A percentile compares a stretch with the other conserved stretches of the same genome.
These are phyloP conservation scores for Botrytis hyacinthi DNA, from an alignment of 2,329 filamentous ascomycete genomes.

Conservation along the genomic window DNA sequence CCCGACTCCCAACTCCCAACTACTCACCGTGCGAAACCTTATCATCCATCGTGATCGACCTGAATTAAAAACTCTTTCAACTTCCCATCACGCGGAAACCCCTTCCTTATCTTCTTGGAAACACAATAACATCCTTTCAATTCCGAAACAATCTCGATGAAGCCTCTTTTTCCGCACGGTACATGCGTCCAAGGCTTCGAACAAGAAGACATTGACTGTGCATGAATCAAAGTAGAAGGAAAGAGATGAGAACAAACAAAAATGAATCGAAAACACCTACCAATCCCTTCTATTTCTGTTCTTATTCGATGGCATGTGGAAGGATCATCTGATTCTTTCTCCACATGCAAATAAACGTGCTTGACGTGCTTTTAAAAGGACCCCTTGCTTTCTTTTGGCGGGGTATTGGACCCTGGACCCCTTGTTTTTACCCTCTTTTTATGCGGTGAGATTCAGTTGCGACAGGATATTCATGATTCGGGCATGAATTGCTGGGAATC, in stretches of 20 bases:
- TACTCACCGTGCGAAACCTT: background rate
- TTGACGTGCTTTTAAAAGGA: background rate
- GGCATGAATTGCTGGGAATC: background rate
- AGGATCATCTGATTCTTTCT: background rate
- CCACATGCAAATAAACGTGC: background rate
- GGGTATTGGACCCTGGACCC: background rate
- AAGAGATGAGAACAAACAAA: background rate
- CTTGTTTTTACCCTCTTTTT: background rate
- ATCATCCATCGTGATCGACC: background rate
- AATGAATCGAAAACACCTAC: background rate
- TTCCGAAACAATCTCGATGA: background rate
- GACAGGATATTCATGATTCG: slow-evolving; percentile 2
- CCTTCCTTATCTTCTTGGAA: background rate
- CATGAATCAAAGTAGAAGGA: background rate
- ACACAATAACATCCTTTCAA: background rate
- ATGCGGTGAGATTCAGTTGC: background rate
- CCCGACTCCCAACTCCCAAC: background rate
- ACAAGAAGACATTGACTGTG: background rate
- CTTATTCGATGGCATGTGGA: background rate
- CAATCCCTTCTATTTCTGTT: background rate
- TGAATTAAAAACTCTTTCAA: background rate
- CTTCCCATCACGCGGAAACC: background rate
- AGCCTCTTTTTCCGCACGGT: background rate
- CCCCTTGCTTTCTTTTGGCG: background rate
- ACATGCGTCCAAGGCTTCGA: background rate